These are phyloP conservation scores for Candida sp. DNA, from an alignment of 1,139 yeast species.

Conservation along the genomic window DNA sequence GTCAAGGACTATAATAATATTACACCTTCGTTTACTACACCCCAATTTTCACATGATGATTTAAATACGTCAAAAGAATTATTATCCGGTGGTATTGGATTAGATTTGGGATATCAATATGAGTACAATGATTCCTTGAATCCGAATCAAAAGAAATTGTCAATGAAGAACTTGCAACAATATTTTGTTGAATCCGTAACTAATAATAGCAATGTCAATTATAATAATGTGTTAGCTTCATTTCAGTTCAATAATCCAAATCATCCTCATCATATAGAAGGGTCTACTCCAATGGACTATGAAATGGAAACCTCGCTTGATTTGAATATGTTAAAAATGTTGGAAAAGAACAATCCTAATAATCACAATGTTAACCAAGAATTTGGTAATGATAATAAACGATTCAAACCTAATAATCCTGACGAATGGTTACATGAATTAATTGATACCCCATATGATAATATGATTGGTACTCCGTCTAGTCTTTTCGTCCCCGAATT, in stretches of 20 bases:
- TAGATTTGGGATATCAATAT: constrained; percentile 38
- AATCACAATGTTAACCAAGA: not conserved
- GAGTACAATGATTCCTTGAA: constrained; percentile 38
- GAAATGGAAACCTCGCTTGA: constrained; percentile 25
- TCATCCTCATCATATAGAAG: constrained; percentile 35
- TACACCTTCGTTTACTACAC: constrained; percentile 70
- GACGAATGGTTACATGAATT: constrained; percentile 71
- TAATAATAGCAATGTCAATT: not conserved
- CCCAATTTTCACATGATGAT: constrained; percentile 48
- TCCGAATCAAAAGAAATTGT: constrained; percentile 14
- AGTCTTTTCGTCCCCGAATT: constrained; percentile 1
- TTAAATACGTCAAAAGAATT: constrained; percentile 15
- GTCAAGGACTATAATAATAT: constrained; percentile 40
- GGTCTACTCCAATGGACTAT: constrained; percentile 37
- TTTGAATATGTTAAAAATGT: constrained; percentile 6
- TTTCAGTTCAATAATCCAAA: constrained; percentile 31
- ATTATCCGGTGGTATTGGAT: constrained; percentile 20
- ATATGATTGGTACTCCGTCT: constrained; percentile 36
- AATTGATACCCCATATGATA: constrained; percentile 58
- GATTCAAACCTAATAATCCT: constrained; percentile 12
- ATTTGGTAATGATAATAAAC: not conserved
- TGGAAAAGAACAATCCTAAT: not conserved
- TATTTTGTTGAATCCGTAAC: constrained; percentile 9
- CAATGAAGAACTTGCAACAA: constrained; percentile 11
- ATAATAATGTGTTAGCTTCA: constrained; percentile 13